These are phyloP conservation scores for Dictyostelium purpureum DNA, from an alignment of 78 protist species.

Conservation along the genomic window DNA sequence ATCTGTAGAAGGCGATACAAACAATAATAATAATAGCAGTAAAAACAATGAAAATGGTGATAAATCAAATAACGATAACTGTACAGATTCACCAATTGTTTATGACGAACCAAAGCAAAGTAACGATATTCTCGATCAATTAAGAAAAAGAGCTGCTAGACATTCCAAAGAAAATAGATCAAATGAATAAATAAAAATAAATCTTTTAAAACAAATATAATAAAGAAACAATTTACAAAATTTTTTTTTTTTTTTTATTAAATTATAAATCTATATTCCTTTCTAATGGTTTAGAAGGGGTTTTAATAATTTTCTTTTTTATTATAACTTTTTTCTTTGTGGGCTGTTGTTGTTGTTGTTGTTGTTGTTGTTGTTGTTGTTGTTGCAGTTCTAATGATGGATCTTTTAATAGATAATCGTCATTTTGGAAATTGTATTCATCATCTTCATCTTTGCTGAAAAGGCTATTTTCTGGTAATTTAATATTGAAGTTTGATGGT, in stretches of 20 bases:
- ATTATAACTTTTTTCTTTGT: not conserved
- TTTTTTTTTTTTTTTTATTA: not conserved
- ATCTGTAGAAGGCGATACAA: too few relatives aligned
- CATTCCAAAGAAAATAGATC: not conserved
- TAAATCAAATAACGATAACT: not conserved
- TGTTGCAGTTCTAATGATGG: not conserved
- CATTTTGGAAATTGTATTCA: not conserved
- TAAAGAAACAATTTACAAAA: too few relatives aligned
- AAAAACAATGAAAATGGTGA: not conserved
- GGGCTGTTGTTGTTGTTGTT: not conserved
- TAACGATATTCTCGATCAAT: slow-evolving; percentile 36
- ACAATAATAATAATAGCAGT: not conserved
- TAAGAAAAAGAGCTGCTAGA: slow-evolving; percentile 20
- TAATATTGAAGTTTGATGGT: not conserved
- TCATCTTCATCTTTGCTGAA: not conserved
- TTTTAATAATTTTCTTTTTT: not conserved
- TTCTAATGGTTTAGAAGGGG: not conserved
- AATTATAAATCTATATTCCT: slow-evolving; percentile 20
- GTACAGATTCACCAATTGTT: not conserved
- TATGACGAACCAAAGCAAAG: not conserved
- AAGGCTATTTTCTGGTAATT: not conserved
- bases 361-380: not conserved
- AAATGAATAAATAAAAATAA: too few relatives aligned
- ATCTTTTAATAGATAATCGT: not conserved
- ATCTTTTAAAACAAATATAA: too few relatives aligned